These are phyloP conservation scores for Ceratocystis alfenasii DNA, from an alignment of 2,329 filamentous ascomycete genomes.

Conservation along the genomic window DNA sequence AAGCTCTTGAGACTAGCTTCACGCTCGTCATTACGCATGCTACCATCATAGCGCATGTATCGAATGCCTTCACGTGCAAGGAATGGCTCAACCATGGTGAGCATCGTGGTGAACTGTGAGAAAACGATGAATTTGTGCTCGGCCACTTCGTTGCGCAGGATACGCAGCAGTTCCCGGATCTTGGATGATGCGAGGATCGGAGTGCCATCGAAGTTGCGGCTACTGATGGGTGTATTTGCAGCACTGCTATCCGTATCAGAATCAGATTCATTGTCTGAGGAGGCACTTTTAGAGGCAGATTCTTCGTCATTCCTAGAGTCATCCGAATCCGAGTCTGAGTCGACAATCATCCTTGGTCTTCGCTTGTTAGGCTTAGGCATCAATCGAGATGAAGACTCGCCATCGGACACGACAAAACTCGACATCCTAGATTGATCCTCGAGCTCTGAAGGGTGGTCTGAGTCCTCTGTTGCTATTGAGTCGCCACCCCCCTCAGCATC, in stretches of 20 bases:
- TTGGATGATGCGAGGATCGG: slow-evolving; percentile 66
- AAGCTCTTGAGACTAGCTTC: slow-evolving; percentile 74
- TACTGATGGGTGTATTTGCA: not conserved
- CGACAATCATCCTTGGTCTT: slow-evolving; percentile 13
- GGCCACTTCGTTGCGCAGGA: slow-evolving; percentile 64
- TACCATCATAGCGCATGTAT: slow-evolving; percentile 84
- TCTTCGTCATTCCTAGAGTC: not conserved
- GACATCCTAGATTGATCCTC: slow-evolving; percentile 44
- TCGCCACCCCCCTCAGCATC: slow-evolving; percentile 79
- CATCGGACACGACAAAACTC: slow-evolving; percentile 46
- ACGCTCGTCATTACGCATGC: slow-evolving; percentile 85
- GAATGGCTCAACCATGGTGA: slow-evolving; percentile 91
- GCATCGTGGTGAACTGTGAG: slow-evolving; percentile 96
- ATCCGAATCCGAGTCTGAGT: slow-evolving; percentile 27
- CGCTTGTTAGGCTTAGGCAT: not conserved
- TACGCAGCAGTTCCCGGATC: slow-evolving; percentile 70
- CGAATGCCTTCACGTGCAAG: slow-evolving; percentile 59
- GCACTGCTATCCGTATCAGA: slow-evolving; percentile 25
- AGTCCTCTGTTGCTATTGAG: slow-evolving; percentile 61
- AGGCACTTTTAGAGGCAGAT: not conserved
- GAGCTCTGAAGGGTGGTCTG: slow-evolving; percentile 43
- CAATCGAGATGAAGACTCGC: slow-evolving; percentile 27
- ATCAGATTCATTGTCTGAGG: slow-evolving; percentile 24
- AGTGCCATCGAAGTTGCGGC: slow-evolving; percentile 25
- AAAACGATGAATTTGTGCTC: slow-evolving; percentile 97